Evolutionary conservation across 2,329 filamentous ascomycete species (phyloP).

Genomic region (Rhynchosporium secalis): DNA sequence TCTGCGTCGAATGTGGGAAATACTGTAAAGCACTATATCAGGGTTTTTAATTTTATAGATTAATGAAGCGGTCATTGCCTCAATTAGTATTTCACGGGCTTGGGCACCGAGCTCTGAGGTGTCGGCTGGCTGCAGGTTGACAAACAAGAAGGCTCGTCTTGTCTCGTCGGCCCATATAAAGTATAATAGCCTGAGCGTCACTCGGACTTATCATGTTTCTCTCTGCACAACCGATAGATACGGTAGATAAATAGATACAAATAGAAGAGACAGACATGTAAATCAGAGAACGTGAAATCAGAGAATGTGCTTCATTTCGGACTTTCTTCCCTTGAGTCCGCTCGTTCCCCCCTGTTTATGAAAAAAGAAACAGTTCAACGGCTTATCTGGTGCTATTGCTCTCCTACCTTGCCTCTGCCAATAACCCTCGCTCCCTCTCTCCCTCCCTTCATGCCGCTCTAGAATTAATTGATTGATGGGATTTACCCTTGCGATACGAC

Average conservation of each 20-base stretch:
- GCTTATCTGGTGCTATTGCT: neutral
- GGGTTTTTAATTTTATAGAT: conserved; percentile 12
- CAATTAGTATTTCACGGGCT: conserved; percentile 18
- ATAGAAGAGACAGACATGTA: neutral
- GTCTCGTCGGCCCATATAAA: conserved; percentile 22
- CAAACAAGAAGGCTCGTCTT: conserved; percentile 26
- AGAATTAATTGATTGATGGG: neutral
- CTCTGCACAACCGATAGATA: neutral
- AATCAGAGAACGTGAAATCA: too few relatives aligned
- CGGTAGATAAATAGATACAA: neutral
- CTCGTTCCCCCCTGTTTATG: neutral
- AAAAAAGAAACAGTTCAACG: neutral
- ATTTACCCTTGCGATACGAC: conserved; percentile 13
- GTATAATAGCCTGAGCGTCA: conserved; percentile 29
- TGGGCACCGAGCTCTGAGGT: conserved; percentile 16
- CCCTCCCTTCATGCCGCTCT: neutral
- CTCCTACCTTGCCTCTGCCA: neutral
- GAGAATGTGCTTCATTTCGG: conserved; percentile 2
- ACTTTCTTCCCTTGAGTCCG: conserved; percentile 6
- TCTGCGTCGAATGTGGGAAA: conserved; percentile 3
- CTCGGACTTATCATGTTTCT: conserved; percentile 24
- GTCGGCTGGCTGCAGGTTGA: conserved; percentile 31
- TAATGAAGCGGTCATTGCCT: conserved; percentile 18
- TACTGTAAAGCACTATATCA: conserved; percentile 6
- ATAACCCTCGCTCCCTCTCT: neutral